Conservation (phyloP, 176 grass and related monocot species). For the Phoenix roebelenii region DNA sequence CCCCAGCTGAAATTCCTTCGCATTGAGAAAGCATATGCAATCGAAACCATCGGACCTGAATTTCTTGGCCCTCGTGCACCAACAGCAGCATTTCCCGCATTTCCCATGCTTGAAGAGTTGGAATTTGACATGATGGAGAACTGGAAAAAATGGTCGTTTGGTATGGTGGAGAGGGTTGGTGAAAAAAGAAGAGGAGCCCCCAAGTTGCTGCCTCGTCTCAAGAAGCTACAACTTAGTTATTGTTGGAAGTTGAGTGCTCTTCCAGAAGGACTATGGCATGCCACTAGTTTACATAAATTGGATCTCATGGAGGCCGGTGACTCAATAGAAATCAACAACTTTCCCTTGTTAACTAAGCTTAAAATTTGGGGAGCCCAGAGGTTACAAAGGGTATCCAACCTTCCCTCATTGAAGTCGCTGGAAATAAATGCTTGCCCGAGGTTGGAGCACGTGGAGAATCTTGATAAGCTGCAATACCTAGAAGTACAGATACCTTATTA, state of each 20-base stretch:
- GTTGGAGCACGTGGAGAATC: slow-evolving; percentile 11
- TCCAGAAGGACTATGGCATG: background rate
- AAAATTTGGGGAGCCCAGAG: background rate
- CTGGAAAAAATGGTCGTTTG: slow-evolving; percentile 29
- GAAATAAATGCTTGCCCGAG: background rate
- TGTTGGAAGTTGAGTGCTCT: slow-evolving; percentile 11
- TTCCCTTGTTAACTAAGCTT: background rate
- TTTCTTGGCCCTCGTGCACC: no score
- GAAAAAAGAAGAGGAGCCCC: background rate
- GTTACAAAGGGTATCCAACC: slow-evolving; percentile 20
- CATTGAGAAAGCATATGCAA: accelerated
- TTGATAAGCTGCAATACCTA: slow-evolving; percentile 9
- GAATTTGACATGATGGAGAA: slow-evolving; percentile 15
- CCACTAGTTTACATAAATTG: background rate
- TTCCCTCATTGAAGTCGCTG: slow-evolving; percentile 1
- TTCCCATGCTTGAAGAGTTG: slow-evolving; percentile 25
- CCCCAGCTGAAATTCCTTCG: no score
- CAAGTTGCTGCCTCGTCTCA: slow-evolving; percentile 1
- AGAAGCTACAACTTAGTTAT: background rate
- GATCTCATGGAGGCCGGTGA: background rate
- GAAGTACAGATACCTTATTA: no score
- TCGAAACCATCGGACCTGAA: no score
- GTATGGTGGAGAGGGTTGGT: no score
- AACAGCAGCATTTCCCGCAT: background rate
- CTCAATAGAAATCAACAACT: slow-evolving; percentile 1